Evolutionary conservation across 768 basidiomycete genomes (phyloP).

Genomic region (Tephrocybe sp.): DNA sequence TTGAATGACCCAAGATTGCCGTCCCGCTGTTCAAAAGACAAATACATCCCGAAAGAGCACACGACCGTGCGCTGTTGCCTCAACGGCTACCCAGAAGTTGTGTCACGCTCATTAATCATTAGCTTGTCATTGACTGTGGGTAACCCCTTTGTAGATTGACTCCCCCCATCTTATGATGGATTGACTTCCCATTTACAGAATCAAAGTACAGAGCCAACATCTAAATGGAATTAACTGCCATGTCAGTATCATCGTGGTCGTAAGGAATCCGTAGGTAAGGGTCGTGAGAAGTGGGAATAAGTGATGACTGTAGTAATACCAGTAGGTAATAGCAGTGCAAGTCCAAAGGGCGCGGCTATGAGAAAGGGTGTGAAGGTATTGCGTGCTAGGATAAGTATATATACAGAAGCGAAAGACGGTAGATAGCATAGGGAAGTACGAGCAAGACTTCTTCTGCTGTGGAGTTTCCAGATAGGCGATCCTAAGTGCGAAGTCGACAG

Average conservation of each 20-base stretch:
- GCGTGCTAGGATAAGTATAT: constrained; percentile 4
- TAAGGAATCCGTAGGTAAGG: constrained; percentile 14
- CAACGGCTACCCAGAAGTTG: too few relatives aligned
- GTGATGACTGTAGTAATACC: constrained; percentile 8
- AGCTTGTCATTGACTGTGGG: too few relatives aligned
- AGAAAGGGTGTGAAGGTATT: constrained; percentile 1
- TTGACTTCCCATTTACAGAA: constrained; percentile 1
- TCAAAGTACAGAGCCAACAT: constrained; percentile 2
- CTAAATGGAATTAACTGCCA: constrained; percentile 14
- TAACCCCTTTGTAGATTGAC: too few relatives aligned
- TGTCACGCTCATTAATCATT: too few relatives aligned
- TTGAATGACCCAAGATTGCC: constrained; percentile 8
- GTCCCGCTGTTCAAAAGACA: neutral
- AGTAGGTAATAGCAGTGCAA: constrained; percentile 9
- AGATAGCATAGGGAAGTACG: constrained; percentile 8
- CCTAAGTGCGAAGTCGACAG: neutral
- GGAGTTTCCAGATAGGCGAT: constrained; percentile 9
- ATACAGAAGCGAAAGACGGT: constrained; percentile 6
- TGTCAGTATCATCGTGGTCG: constrained; percentile 16
- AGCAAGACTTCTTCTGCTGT: constrained; percentile 2
- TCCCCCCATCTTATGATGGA: neutral
- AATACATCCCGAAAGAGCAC: neutral
- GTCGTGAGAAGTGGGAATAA: constrained; percentile 12
- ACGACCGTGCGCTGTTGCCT: too few relatives aligned
- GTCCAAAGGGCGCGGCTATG: constrained; percentile 1